A percentile compares a stretch with the other conserved stretches of the same genome.
Conservation (phyloP, 2,329 filamentous ascomycete species). For the Trichoderma sp. region DNA sequence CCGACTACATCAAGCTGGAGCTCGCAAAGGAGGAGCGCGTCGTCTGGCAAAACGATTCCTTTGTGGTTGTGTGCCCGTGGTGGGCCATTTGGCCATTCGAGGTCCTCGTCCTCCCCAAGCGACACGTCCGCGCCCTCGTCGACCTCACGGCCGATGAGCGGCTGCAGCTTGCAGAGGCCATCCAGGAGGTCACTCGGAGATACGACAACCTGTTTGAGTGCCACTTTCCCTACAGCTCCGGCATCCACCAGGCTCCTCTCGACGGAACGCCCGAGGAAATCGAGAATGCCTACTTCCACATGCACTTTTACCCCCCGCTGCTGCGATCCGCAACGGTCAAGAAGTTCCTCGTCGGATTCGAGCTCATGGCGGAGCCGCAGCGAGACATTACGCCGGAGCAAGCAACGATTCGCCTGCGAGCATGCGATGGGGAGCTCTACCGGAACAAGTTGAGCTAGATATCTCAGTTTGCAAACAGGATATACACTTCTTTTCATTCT, state of each 20-base stretch:
- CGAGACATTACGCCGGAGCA: constrained; percentile 97
- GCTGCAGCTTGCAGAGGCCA: constrained; percentile 73
- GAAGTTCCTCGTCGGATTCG: constrained; percentile 96
- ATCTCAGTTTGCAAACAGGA: background rate
- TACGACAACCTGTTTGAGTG: constrained; percentile 99
- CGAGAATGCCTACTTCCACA: constrained; percentile 86
- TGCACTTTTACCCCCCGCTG: constrained; percentile 96
- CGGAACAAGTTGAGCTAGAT: constrained; percentile 55
- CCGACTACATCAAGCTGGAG: constrained; percentile 85
- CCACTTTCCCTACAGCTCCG: constrained; percentile 94
- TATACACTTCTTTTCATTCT: background rate
- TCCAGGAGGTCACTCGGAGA: constrained; percentile 83
- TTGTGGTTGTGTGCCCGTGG: constrained; percentile 91
- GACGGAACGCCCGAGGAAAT: constrained; percentile 80
- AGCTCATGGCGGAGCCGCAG: constrained; percentile 97
- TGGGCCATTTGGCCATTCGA: constrained; percentile 99
- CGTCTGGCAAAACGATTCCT: constrained; percentile 83
- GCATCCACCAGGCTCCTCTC: constrained; percentile 92
- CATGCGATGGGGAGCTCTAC: constrained; percentile 81
- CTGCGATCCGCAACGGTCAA: constrained; percentile 89
- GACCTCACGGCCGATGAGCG: constrained; percentile 76
- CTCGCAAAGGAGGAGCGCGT: constrained; percentile 79
- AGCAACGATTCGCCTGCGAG: constrained; percentile 75
- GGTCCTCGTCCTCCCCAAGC: constrained; percentile 82
- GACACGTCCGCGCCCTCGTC: constrained; percentile 80